Conservation (phyloP, 1,284 basidiomycete species). For the Inonotus obliquus region DNA sequence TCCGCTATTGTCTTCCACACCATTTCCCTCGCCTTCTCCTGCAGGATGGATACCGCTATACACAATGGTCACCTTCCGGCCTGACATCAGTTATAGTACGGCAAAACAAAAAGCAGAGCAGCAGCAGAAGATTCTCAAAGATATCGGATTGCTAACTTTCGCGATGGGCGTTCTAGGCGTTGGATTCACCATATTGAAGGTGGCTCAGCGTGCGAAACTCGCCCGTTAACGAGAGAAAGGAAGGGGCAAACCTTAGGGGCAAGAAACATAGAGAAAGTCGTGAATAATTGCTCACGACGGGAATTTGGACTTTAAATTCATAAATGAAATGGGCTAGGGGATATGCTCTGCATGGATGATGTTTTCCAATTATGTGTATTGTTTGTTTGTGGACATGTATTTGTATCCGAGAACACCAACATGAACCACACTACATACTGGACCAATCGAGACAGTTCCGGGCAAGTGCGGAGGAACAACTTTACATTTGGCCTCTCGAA, state of each 20-base stretch:
- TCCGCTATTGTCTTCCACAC: constrained; percentile 29
- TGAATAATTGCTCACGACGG: not conserved
- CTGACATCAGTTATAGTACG: constrained; percentile 85
- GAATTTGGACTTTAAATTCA: constrained; percentile 1
- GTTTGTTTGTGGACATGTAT: constrained; percentile 7
- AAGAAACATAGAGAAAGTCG: not conserved
- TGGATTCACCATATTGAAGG: constrained; percentile 35
- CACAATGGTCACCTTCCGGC: constrained; percentile 96
- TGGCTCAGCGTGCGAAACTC: constrained; percentile 29
- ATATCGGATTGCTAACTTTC: constrained; percentile 41
- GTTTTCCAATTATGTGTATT: constrained; percentile 2
- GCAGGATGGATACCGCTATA: constrained; percentile 90
- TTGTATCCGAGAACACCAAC: constrained; percentile 7
- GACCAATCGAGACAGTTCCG: constrained; percentile 3
- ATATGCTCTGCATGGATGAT: not conserved
- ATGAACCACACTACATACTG: not conserved
- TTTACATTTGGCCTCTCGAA: constrained; percentile 12
- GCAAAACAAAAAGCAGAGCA: constrained; percentile 57
- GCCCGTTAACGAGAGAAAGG: constrained; percentile 5
- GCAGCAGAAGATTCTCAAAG: constrained; percentile 51
- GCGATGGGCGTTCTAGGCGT: constrained; percentile 40
- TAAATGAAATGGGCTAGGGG: constrained; percentile 5
- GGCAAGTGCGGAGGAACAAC: constrained; percentile 15
- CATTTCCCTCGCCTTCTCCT: constrained; percentile 53
- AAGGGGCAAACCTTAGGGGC: not conserved